Conservation (phyloP, 192 early-diverging fungal genomes). For the Entophlyctis helioformis region DNA sequence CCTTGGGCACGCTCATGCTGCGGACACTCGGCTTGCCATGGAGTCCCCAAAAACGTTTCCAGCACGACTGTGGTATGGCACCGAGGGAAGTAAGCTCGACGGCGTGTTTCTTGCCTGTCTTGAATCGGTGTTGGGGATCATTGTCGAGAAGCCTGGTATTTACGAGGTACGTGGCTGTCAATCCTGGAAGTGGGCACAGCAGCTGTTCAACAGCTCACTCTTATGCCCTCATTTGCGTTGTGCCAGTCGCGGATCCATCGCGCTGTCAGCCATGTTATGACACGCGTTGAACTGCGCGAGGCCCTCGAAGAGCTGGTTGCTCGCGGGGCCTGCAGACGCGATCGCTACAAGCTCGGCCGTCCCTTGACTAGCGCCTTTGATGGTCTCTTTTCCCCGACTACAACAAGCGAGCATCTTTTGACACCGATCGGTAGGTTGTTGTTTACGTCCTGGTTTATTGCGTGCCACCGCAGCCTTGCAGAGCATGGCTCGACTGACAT, state of each 20-base stretch:
- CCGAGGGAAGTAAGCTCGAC: conserved; percentile 14
- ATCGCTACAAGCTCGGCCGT: no score
- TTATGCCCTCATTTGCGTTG: background rate
- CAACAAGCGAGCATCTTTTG: no score
- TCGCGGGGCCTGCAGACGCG: conserved; percentile 11
- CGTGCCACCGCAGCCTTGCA: no score
- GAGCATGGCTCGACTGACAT: no score
- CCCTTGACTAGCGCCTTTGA: no score
- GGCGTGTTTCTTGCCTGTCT: conserved; percentile 17
- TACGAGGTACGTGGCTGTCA: conserved; percentile 15
- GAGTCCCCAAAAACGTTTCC: no score
- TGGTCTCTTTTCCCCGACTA: no score
- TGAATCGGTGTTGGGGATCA: conserved; percentile 20
- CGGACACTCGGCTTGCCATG: no score
- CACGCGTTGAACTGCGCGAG: conserved; percentile 19
- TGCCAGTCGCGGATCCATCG: conserved; percentile 4
- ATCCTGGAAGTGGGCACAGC: no score
- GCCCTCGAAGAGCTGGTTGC: conserved; percentile 16
- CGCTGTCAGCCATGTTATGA: conserved; percentile 11
- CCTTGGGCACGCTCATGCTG: no score
- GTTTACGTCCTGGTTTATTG: no score
- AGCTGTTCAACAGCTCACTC: background rate
- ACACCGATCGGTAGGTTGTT: no score
- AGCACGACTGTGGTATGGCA: conserved; percentile 25
- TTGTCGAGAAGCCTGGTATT: conserved; percentile 24